Conservation (phyloP, 2,329 filamentous ascomycete species). For the Fusarium haematococcum region DNA sequence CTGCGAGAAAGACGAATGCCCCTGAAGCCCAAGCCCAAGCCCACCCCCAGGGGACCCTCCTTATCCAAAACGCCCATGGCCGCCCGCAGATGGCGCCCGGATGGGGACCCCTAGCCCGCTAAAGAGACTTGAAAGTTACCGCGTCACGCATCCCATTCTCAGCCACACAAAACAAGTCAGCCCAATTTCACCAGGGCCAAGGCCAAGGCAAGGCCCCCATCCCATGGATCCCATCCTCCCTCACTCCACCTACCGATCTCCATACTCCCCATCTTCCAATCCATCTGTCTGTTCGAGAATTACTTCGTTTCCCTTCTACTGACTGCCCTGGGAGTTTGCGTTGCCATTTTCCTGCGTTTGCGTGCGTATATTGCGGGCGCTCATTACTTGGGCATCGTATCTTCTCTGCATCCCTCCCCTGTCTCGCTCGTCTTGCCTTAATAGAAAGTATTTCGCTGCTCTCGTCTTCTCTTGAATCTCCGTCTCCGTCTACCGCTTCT, state of each 20-base stretch:
- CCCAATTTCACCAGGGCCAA: constrained; percentile 18
- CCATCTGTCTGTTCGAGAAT: neutral
- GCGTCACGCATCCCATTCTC: constrained; percentile 8
- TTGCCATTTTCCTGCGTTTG: neutral
- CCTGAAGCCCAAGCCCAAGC: neutral
- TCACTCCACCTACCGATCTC: constrained; percentile 29
- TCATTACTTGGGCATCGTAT: neutral
- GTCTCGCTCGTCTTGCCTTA: neutral
- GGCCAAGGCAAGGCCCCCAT: constrained; percentile 16
- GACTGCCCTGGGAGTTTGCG: neutral
- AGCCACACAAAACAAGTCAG: constrained; percentile 34
- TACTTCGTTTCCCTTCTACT: neutral
- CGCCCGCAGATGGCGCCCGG: neutral
- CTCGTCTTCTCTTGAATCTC: neutral
- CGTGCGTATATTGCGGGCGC: neutral
- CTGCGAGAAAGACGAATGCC: neutral
- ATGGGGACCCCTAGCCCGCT: neutral
- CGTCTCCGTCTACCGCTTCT: constrained; percentile 27
- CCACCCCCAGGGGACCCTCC: neutral
- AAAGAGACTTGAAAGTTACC: neutral
- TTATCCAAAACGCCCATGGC: neutral
- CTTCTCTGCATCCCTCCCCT: neutral
- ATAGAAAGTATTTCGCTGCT: neutral
- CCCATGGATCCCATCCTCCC: constrained; percentile 8
- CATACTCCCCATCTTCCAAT: constrained; percentile 18